Percentiles rank a stretch among this genome's conserved stretches.
Evolutionary conservation across 2,329 filamentous ascomycete species (phyloP).

Genomic region (Fusarium bactridioides): DNA sequence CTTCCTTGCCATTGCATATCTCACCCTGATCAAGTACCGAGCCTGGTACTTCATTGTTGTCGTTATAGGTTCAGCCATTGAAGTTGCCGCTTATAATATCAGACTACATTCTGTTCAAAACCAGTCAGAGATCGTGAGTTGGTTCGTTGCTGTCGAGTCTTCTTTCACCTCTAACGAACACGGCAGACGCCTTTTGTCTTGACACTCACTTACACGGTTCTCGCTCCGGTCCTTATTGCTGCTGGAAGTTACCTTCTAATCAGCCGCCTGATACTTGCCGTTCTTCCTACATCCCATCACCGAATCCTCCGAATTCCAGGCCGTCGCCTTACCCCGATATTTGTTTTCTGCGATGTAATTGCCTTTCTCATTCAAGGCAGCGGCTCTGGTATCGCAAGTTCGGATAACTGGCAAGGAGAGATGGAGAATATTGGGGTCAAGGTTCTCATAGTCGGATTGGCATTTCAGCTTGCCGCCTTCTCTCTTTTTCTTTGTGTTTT

Average conservation of each 20-base stretch:
- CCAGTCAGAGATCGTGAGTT: constrained; percentile 45
- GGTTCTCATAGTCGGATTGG: constrained; percentile 53
- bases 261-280: constrained; percentile 53
- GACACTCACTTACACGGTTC: constrained; percentile 53
- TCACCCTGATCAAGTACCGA: constrained; percentile 52
- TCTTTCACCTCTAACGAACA: not conserved
- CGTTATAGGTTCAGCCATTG: constrained; percentile 51
- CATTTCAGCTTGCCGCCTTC: constrained; percentile 52
- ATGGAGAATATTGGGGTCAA: constrained; percentile 50
- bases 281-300: constrained; percentile 46
- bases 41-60: constrained; percentile 54
- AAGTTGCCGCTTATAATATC: constrained; percentile 53
- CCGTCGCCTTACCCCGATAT: constrained; percentile 53
- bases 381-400: constrained; percentile 54
- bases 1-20: constrained; percentile 49
- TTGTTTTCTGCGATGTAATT: constrained; percentile 55
- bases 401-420: constrained; percentile 52
- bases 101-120: constrained; percentile 49
- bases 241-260: constrained; percentile 61
- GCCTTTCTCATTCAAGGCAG: constrained; percentile 55
- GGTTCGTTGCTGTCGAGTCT: not conserved
- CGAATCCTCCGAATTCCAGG: constrained; percentile 49
- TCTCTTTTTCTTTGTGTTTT: constrained; percentile 52
- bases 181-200: constrained; percentile 48
- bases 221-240: constrained; percentile 58